Evolutionary conservation across 208 protist species (phyloP).

Genomic region (Angomonas deanei): DNA sequence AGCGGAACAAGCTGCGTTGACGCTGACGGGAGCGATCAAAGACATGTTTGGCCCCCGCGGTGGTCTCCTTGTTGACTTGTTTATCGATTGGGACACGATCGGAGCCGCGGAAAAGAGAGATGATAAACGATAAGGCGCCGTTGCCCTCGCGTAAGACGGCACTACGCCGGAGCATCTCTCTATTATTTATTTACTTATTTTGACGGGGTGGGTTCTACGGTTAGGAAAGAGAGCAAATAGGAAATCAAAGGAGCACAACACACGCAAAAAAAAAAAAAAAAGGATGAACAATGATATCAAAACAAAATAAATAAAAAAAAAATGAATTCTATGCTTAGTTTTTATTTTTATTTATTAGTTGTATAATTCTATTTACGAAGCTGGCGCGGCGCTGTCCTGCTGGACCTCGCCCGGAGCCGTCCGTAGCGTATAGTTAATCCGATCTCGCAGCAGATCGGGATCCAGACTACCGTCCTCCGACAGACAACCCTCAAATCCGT

Average conservation of each 20-base stretch:
- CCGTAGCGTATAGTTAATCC: conserved; percentile 36
- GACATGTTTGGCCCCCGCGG: background rate
- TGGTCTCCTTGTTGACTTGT: background rate
- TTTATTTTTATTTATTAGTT: background rate
- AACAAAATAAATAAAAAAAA: background rate
- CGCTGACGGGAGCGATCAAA: conserved; percentile 16
- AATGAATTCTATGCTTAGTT: background rate
- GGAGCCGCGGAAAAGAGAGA: background rate
- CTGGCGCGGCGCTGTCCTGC: too few species aligned
- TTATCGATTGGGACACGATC: background rate
- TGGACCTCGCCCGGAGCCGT: conserved; percentile 10
- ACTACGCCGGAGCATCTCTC: background rate
- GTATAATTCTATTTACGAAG: conserved; percentile 8
- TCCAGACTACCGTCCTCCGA: conserved; percentile 83
- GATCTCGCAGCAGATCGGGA: conserved; percentile 58
- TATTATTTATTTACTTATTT: too few species aligned
- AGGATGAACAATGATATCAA: background rate
- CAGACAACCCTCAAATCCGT: conserved; percentile 93
- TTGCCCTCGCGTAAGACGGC: background rate
- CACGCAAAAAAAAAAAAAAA: background rate
- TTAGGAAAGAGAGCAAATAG: too few species aligned
- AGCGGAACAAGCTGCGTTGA: background rate
- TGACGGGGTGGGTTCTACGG: too few species aligned
- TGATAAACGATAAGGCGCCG: background rate
- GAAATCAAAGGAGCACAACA: too few species aligned